Evolutionary conservation across 805 yeast genomes (phyloP).

Genomic region (Priceomyces haplophilus): DNA sequence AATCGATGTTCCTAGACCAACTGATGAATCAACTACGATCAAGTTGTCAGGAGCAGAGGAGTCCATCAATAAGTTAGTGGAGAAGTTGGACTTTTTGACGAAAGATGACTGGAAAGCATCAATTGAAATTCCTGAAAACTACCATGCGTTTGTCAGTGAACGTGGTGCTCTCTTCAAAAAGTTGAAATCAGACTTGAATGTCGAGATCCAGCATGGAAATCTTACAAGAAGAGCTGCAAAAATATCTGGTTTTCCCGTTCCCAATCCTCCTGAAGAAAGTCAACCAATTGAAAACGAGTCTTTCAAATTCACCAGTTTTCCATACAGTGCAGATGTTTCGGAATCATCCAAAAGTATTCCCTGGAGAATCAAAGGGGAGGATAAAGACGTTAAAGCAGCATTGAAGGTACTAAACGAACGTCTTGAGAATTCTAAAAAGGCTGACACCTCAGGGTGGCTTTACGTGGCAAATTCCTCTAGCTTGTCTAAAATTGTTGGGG

Average conservation of each 20-base stretch:
- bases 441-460: slow-evolving; percentile 56
- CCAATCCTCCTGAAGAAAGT: slow-evolving; percentile 47
- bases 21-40: slow-evolving; percentile 49
- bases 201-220: slow-evolving; percentile 60
- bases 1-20: slow-evolving; percentile 64
- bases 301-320: slow-evolving; percentile 47
- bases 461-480: slow-evolving; percentile 51
- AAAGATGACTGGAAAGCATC: slow-evolving; percentile 55
- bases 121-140: slow-evolving; percentile 54
- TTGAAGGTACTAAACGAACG: slow-evolving; percentile 48
- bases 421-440: slow-evolving; percentile 45
- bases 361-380: slow-evolving; percentile 65
- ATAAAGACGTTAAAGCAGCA: slow-evolving; percentile 50
- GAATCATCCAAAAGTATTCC: slow-evolving; percentile 37
- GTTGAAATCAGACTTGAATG: slow-evolving; percentile 49
- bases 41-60: slow-evolving; percentile 65
- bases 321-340: slow-evolving; percentile 8
- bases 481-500: slow-evolving; percentile 70
- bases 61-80: slow-evolving; percentile 59
- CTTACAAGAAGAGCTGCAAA: slow-evolving; percentile 48
- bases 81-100: slow-evolving; percentile 57
- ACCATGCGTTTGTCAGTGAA: slow-evolving; percentile 62
- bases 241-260: slow-evolving; percentile 42
- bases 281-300: slow-evolving; percentile 37
- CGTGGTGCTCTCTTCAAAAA: slow-evolving; percentile 60